A percentile compares a stretch with the other conserved stretches of the same genome.
Evolutionary conservation across 2,329 filamentous ascomycete species (phyloP).

Genomic region (Fusarium chaquense): DNA sequence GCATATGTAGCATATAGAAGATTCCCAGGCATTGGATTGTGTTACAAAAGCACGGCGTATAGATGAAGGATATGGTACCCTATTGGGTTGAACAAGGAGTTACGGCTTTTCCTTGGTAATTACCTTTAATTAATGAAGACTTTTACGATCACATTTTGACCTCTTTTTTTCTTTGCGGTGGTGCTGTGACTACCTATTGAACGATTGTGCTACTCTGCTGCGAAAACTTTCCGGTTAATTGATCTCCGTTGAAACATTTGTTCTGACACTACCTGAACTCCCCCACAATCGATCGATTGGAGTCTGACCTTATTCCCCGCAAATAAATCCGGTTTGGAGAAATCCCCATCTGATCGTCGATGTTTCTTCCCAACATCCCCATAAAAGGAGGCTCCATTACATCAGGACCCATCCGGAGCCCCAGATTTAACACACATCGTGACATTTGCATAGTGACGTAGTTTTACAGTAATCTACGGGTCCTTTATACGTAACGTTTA

Average conservation of each 20-base stretch:
- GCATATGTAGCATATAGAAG: slow-evolving; percentile 34
- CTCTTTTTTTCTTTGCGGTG: not conserved
- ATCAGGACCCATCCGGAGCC: slow-evolving; percentile 30
- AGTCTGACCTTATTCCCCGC: slow-evolving; percentile 1
- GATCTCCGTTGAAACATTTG: not conserved
- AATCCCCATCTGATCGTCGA: slow-evolving; percentile 21
- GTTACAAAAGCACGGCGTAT: slow-evolving; percentile 31
- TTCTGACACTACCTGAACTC: not conserved
- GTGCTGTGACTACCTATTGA: not conserved
- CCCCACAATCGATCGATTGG: not conserved
- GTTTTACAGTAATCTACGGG: not conserved
- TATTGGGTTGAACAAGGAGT: slow-evolving; percentile 14
- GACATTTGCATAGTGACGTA: slow-evolving; percentile 11
- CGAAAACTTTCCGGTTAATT: not conserved
- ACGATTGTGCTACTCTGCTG: not conserved
- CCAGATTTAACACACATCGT: slow-evolving; percentile 15
- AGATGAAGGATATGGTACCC: slow-evolving; percentile 8
- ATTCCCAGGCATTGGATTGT: slow-evolving; percentile 22
- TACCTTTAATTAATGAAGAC: slow-evolving; percentile 23
- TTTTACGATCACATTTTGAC: not conserved
- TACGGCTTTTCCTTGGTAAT: slow-evolving; percentile 14
- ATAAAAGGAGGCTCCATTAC: slow-evolving; percentile 35
- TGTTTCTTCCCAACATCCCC: slow-evolving; percentile 11
- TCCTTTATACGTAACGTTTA: not conserved
- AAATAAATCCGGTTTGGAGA: slow-evolving; percentile 16